Base-by-base conservation (phyloP, 163 green algal genomes). In the Scenedesmus sp. region DNA sequence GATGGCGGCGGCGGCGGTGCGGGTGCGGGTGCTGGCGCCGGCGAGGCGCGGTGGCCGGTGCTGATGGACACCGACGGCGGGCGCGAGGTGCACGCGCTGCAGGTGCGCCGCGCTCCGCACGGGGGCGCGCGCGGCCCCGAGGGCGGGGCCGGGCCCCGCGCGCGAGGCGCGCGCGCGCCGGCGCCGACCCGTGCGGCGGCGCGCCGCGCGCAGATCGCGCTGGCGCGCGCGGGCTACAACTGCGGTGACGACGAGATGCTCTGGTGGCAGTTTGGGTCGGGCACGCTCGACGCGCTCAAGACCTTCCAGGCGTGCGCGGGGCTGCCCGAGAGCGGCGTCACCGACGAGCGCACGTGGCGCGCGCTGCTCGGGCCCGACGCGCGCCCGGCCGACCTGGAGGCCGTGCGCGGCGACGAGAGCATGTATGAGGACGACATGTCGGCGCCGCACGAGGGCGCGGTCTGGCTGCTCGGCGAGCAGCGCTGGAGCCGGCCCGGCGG, bases 401-500 rank as follows among this genome's bases (percentile, higher is more conserved):
- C 34, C 42, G 11, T 77, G 11, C 54, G 77, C 33, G 65, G 70
- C 31, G 78, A 82, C 11, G 75, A 77, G 31, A 70, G 87, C 20
- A 84, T 71, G 39, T 89, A 83, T 10, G 90, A 95, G 33, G 90
- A 94, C 22, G 92, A 97, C 60, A 79, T 97, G 84, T 60, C 84
- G 18, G 82, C 74, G 2, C 24, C 63, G 31, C 63, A 70, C 22
- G 69, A 82, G 2, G 86, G 79, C 34, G 56, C 80, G 1, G 89
- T 97, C 34, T 97, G 89, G 83, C 83, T 97, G 50, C 67, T 97
- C 15, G 92, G 92, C 0, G 92, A 97, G 87, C 91, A 95, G 92
- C 83, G 92, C 13, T 97, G 92, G 92, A 78, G 73, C 13, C 56
- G 58, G 47, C 72, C 72, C 47, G 44, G n/a, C n/a, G n/a, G n/a